phyloP scores from a whole-genome alignment of 148 eudicot genomes.

The Agrostemma githago region DNA sequence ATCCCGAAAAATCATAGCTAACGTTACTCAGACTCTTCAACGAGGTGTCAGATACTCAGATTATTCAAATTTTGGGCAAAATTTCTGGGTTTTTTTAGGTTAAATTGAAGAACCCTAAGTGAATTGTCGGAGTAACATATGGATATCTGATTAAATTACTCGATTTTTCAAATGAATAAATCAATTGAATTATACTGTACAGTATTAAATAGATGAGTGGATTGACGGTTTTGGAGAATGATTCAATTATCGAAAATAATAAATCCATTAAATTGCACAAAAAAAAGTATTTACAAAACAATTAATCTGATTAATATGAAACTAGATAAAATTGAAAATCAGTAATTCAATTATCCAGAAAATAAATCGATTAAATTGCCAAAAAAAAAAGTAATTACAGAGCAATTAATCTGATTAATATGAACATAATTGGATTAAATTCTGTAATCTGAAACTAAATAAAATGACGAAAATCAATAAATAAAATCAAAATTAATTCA shows the following conservation, averaged over 20 bases:
- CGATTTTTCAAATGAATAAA: background rate
- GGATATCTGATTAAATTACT: background rate
- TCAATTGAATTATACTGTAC: no score
- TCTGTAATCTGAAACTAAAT: background rate
- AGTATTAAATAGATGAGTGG: no score
- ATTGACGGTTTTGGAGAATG: background rate
- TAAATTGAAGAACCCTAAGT: no score
- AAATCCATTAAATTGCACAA: constrained; percentile 5
- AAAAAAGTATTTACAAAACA: background rate
- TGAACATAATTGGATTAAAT: background rate
- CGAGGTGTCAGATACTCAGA: no score
- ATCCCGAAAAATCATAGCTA: background rate
- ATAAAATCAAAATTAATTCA: background rate
- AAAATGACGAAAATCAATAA: background rate
- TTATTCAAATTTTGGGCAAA: no score
- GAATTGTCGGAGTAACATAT: no score
- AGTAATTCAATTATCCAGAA: background rate
- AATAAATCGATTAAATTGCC: background rate
- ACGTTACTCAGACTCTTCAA: no score
- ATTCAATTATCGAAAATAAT: background rate
- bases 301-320: background rate
- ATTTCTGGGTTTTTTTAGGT: no score
- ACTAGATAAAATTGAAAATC: background rate
- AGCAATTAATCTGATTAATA: background rate
- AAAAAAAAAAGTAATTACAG: background rate